Conservation (phyloP, 2,329 filamentous ascomycete species). For the Penicillium sp. region DNA sequence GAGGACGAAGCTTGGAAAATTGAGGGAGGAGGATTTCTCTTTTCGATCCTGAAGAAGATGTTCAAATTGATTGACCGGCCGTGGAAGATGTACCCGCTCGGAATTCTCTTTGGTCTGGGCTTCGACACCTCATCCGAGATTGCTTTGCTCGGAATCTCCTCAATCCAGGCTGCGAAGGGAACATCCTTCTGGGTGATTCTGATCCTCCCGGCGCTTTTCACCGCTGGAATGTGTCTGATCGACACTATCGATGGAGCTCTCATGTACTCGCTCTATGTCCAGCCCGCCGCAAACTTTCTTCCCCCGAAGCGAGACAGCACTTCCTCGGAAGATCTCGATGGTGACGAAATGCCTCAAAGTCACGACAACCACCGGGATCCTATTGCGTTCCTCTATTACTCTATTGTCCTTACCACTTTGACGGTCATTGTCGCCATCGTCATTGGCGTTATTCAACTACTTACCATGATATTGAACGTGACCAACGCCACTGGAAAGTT, state of each 20-base stretch:
- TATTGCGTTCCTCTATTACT: constrained; percentile 94
- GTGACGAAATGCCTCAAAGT: constrained; percentile 26
- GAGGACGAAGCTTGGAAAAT: constrained; percentile 65
- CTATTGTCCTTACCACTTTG: constrained; percentile 80
- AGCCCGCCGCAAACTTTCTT: constrained; percentile 48
- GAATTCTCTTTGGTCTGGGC: constrained; percentile 85
- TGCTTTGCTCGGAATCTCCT: constrained; percentile 86
- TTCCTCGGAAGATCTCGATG: constrained; percentile 15
- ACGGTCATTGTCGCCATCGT: constrained; percentile 83
- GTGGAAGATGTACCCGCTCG: constrained; percentile 97
- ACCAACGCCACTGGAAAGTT: constrained; percentile 75
- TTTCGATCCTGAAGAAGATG: constrained; percentile 70
- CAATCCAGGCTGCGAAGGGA: constrained; percentile 81
- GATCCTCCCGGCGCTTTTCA: constrained; percentile 89
- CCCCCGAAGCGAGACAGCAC: constrained; percentile 30
- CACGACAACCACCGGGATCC: constrained; percentile 67
- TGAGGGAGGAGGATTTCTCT: constrained; percentile 77
- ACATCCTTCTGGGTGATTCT: constrained; percentile 94
- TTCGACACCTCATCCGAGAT: constrained; percentile 97
- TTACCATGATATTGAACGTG: constrained; percentile 78
- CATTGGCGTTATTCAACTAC: constrained; percentile 82
- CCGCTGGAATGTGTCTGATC: constrained; percentile 91
- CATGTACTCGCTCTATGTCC: constrained; percentile 92
- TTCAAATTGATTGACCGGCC: constrained; percentile 71
- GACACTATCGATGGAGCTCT: constrained; percentile 92